These are phyloP conservation scores for Penicillium olsonii DNA, from an alignment of 2,329 filamentous ascomycete species.

Conservation along the genomic window DNA sequence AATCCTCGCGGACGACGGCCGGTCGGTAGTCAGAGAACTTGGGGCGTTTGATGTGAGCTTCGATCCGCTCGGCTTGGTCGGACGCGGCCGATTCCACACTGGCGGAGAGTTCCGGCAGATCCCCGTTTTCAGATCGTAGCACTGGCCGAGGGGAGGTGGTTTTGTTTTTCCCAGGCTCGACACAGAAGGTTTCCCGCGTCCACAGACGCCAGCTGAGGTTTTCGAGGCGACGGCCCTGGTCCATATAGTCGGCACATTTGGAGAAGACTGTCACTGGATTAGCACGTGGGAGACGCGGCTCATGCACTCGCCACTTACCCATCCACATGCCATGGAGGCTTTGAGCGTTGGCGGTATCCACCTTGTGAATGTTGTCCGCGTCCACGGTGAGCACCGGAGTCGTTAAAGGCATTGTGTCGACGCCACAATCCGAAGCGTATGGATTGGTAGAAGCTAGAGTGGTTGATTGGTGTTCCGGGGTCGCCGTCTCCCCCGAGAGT, in stretches of 20 bases:
- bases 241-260: slow-evolving; percentile 88
- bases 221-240: slow-evolving; percentile 87
- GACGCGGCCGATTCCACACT: slow-evolving; percentile 72
- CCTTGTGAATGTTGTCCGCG: slow-evolving; percentile 86
- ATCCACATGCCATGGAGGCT: slow-evolving; percentile 97
- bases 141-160: slow-evolving; percentile 53
- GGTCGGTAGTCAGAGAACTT: slow-evolving; percentile 66
- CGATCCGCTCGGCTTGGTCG: slow-evolving; percentile 59
- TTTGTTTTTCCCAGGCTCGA: slow-evolving; percentile 61
- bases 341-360: slow-evolving; percentile 89
- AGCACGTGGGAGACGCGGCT: not conserved
- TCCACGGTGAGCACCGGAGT: slow-evolving; percentile 89
- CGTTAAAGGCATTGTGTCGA: slow-evolving; percentile 74
- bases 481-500: slow-evolving; percentile 47
- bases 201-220: slow-evolving; percentile 96
- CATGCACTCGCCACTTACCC: slow-evolving; percentile 62
- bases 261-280: slow-evolving; percentile 70
- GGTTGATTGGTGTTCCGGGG: slow-evolving; percentile 36
- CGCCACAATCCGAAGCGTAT: slow-evolving; percentile 25
- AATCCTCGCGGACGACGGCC: slow-evolving; percentile 53
- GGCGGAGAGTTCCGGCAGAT: slow-evolving; percentile 71
- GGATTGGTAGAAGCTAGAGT: slow-evolving; percentile 1
- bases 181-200: slow-evolving; percentile 92
- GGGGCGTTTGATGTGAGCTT: slow-evolving; percentile 59
- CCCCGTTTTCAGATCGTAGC: slow-evolving; percentile 48